Evolutionary conservation across 768 basidiomycete species (phyloP), one percentile per base, ranked within the genome.

Genomic region (Mycena amicta): DNA sequence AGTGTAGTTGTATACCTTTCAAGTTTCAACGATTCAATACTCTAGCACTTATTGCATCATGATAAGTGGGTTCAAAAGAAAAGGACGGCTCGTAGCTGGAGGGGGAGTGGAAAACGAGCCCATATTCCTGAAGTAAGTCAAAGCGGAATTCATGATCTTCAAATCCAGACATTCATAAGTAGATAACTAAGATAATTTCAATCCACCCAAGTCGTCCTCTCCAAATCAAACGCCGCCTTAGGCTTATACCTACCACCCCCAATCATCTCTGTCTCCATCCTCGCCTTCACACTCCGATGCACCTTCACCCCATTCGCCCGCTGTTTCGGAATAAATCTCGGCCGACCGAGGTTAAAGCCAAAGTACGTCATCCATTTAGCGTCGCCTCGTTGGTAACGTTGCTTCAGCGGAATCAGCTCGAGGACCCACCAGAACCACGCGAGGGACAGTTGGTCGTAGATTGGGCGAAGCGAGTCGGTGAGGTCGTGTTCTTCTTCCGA

Each of bases 401-500:
- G 63, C 49, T 55, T 59, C 23, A 63, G 6, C 28, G 59, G 63
- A 27, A 56, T 33, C 26, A 64, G 28, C 50, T 63, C 62, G 49
- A 63, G 62, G 16, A 63, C 40, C 62, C 85, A 87, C 86, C 86
- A 87, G 15, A 27, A 56, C 62, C 55, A 68, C 26, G 68, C 57
- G 13, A 75, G 22, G n/a, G 51, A 40, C n/a, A 87, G 77, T 61
- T 83, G 75, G 63, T 87, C 85, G 61, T 81, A 82, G 8, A 75
- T 53, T 0, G 74, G 78, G 30, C 71, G 70, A 22, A 80, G 56
- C 11, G 82, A 77, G 52, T 87, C 85, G 8, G 63, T 65, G 22
- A 81, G 66, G 40, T 86, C 85, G 53, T 81, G 77, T 11, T 78
- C 73, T 62, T 84, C 83, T 63, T 85, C 76, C 26, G 55, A 70